Evolutionary conservation across 129 eudicot species (phyloP).

Genomic region (Flaveria brownii): DNA sequence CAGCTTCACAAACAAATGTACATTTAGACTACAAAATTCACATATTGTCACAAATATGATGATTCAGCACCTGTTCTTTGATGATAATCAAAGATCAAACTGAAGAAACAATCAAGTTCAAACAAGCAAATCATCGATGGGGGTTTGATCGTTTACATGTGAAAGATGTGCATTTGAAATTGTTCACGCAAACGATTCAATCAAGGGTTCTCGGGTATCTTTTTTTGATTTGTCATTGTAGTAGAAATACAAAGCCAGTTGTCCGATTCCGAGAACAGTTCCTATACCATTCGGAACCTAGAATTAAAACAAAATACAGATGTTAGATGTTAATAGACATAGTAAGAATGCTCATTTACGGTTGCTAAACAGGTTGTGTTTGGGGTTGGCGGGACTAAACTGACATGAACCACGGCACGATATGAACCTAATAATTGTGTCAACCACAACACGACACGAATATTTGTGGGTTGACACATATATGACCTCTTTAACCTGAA

Average conservation of each 20-base stretch:
- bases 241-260: conserved; percentile 53
- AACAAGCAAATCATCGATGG: not conserved
- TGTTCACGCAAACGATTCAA: conserved; percentile 52
- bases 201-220: conserved; percentile 53
- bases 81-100: conserved; percentile 27
- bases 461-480: no score
- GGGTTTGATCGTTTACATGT: conserved; percentile 11
- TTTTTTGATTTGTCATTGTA: conserved; percentile 42
- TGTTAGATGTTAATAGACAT: conserved; percentile 3
- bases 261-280: conserved; percentile 57
- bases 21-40: conserved; percentile 14
- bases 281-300: conserved; percentile 93
- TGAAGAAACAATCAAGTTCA: conserved; percentile 22
- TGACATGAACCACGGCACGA: no score
- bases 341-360: not conserved
- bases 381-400: no score
- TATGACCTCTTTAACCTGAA: no score
- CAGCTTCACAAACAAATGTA: conserved; percentile 2
- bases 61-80: conserved; percentile 9
- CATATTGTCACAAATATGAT: not conserved
- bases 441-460: no score
- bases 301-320: conserved; percentile 29
- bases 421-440: no score
- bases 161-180: conserved; percentile 2
- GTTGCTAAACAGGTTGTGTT: no score